These are phyloP conservation scores for Gracilaria domingensis DNA, from an alignment of 23 red algal genomes.

Conservation along the genomic window DNA sequence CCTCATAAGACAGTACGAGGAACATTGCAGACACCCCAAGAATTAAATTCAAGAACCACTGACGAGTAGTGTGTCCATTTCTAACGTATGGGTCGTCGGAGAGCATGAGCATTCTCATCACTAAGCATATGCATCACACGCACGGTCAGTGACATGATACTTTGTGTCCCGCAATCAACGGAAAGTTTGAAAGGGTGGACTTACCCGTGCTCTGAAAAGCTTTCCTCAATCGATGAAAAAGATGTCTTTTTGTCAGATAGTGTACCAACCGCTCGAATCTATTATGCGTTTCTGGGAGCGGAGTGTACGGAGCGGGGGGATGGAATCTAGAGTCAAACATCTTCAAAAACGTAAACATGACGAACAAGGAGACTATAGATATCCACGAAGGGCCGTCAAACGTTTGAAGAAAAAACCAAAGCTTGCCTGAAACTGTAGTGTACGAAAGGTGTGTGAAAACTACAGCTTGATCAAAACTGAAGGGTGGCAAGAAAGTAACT, in stretches of 20 bases:
- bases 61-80: neutral
- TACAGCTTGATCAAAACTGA: neutral
- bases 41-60: constrained; percentile 40
- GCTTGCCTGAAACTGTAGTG: neutral
- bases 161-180: neutral
- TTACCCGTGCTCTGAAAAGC: constrained; percentile 31
- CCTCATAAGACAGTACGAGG: constrained; percentile 35
- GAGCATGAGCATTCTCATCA: constrained; percentile 22
- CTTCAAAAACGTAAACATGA: constrained; percentile 24
- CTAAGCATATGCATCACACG: neutral
- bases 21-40: constrained; percentile 25
- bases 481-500: constrained; percentile 47
- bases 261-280: neutral
- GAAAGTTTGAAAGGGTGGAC: neutral
- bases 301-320: neutral
- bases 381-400: neutral
- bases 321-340: constrained; percentile 18
- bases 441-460: constrained; percentile 8
- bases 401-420: constrained; percentile 22
- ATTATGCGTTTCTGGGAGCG: neutral
- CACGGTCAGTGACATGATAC: too few relatives aligned
- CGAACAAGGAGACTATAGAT: neutral
- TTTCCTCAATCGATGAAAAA: constrained; percentile 19
- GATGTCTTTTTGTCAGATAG: constrained; percentile 19
- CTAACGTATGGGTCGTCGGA: neutral